These are phyloP conservation scores for Hymenoscyphus occultus DNA, from an alignment of 2,329 filamentous ascomycete species.

Conservation along the genomic window DNA sequence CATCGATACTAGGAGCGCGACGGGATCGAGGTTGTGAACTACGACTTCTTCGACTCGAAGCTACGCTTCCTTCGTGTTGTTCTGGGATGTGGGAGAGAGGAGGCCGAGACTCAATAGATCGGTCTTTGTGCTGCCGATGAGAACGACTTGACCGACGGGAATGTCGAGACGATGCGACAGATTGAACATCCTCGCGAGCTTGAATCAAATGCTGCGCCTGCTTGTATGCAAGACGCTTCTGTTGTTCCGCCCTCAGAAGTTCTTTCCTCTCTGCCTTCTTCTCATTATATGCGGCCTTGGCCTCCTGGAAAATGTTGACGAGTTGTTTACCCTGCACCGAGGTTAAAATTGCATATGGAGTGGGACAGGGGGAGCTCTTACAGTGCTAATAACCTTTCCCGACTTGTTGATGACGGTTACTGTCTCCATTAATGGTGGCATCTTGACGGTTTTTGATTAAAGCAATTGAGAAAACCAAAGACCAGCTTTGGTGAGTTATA, in stretches of 20 bases:
- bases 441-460: slow-evolving; percentile 22
- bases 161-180: slow-evolving; percentile 41
- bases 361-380: slow-evolving; percentile 44
- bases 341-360: slow-evolving; percentile 20
- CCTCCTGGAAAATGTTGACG: slow-evolving; percentile 87
- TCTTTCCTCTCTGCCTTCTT: slow-evolving; percentile 61
- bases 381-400: slow-evolving; percentile 85
- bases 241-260: slow-evolving; percentile 67
- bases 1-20: slow-evolving; percentile 13
- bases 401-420: slow-evolving; percentile 89
- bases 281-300: slow-evolving; percentile 81
- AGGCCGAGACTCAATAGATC: slow-evolving; percentile 15
- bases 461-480: slow-evolving; percentile 20
- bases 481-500: slow-evolving; percentile 28
- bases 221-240: slow-evolving; percentile 54
- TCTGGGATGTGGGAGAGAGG: slow-evolving; percentile 29
- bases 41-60: slow-evolving; percentile 26
- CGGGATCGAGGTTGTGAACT: slow-evolving; percentile 27
- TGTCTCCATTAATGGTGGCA: slow-evolving; percentile 57
- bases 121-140: slow-evolving; percentile 22
- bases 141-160: slow-evolving; percentile 31
- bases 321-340: slow-evolving; percentile 77
- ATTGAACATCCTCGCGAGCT: slow-evolving; percentile 43
- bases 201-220: slow-evolving; percentile 53
- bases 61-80: slow-evolving; percentile 29